Conservation (phyloP, 306 rosid genomes). For the Myrica gale region DNA sequence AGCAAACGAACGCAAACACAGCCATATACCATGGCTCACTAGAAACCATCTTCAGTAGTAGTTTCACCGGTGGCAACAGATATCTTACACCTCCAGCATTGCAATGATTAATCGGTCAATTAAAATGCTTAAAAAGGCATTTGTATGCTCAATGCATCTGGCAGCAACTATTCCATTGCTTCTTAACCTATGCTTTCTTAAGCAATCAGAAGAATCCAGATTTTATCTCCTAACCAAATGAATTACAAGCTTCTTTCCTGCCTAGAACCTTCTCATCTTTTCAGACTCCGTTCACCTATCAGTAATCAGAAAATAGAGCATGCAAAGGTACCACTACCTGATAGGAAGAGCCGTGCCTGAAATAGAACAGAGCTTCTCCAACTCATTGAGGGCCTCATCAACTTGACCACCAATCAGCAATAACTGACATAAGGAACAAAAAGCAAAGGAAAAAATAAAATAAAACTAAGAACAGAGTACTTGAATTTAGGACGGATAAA, state of each 20-base stretch:
- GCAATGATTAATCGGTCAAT: too few relatives aligned
- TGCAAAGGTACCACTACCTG: slow-evolving; percentile 48
- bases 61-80: neutral
- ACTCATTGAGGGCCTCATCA: slow-evolving; percentile 50
- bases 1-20: neutral
- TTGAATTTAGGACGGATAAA: neutral
- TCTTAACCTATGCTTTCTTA: neutral
- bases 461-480: neutral
- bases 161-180: neutral
- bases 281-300: neutral
- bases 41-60: neutral
- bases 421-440: slow-evolving; percentile 46
- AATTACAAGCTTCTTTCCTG: slow-evolving; percentile 4
- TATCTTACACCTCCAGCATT: neutral
- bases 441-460: neutral
- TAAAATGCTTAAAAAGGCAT: too few relatives aligned
- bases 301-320: slow-evolving; percentile 13
- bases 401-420: slow-evolving; percentile 72
- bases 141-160: neutral
- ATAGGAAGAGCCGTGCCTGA: slow-evolving; percentile 44
- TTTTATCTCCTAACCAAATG: neutral
- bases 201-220: neutral
- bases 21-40: neutral
- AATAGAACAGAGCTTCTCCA: slow-evolving; percentile 48
- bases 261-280: neutral